Evolutionary conservation across 129 eudicot species (phyloP).

Genomic region (Deinandra increscens): DNA sequence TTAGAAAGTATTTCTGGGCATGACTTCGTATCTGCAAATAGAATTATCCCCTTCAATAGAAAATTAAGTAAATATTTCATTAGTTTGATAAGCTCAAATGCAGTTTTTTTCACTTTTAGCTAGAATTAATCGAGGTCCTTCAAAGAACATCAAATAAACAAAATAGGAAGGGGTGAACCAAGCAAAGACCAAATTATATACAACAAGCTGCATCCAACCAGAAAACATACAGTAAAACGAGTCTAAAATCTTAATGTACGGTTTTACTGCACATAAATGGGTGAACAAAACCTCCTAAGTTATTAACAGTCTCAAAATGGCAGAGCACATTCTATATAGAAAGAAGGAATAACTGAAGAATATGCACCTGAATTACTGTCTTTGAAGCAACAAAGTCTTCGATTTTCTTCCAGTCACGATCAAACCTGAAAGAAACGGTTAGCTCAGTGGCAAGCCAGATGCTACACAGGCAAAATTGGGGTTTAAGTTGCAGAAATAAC

Average conservation of each 20-base stretch:
- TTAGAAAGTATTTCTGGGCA: slow-evolving; percentile 93
- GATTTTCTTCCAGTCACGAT: slow-evolving; percentile 99
- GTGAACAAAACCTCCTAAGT: no score
- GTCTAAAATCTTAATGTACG: background rate
- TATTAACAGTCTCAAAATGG: no score
- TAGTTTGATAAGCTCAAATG: slow-evolving; percentile 15
- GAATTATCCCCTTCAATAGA: slow-evolving; percentile 18
- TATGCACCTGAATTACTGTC: slow-evolving; percentile 94
- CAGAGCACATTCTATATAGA: no score
- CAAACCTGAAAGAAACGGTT: slow-evolving; percentile 57
- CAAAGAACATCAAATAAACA: background rate
- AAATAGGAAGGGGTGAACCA: slow-evolving; percentile 6
- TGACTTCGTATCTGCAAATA: slow-evolving; percentile 86
- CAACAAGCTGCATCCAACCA: slow-evolving; percentile 7
- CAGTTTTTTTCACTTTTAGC: slow-evolving; percentile 15
- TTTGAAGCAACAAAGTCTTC: slow-evolving; percentile 97
- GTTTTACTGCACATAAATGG: background rate
- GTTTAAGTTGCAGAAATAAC: background rate
- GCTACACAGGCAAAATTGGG: background rate
- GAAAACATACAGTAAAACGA: background rate
- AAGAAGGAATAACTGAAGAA: background rate
- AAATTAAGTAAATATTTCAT: slow-evolving; percentile 20
- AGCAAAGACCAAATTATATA: slow-evolving; percentile 6
- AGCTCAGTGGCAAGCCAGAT: background rate
- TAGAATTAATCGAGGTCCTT: background rate